phyloP scores from a whole-genome alignment of 2,329 filamentous ascomycete genomes.

The Ceratocystis alfenasii region DNA sequence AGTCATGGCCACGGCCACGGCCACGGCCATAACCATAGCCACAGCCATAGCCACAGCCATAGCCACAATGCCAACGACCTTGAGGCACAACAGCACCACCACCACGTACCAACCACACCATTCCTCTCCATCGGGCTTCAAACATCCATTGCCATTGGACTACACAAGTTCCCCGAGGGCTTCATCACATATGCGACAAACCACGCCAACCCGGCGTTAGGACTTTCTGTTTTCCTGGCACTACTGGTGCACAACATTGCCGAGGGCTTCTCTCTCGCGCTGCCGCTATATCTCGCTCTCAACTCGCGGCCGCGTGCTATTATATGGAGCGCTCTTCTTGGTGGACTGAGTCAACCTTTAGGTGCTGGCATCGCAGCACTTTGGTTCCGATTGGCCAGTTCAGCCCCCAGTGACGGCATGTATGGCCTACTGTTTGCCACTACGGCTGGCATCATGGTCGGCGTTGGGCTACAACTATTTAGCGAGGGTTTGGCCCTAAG shows the following conservation, averaged over 20 bases:
- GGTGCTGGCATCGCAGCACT: conserved; percentile 74
- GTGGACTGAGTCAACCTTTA: conserved; percentile 74
- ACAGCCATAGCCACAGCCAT: conserved; percentile 21
- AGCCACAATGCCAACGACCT: conserved; percentile 27
- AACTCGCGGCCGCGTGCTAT: conserved; percentile 71
- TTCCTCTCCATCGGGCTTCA: conserved; percentile 93
- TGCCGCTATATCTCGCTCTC: conserved; percentile 86
- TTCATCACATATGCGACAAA: conserved; percentile 94
- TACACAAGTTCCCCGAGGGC: conserved; percentile 87
- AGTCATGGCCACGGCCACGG: conserved; percentile 19
- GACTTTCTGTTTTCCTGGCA: conserved; percentile 85
- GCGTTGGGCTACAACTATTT: conserved; percentile 79
- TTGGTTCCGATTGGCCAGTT: conserved; percentile 62
- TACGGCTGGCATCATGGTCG: conserved; percentile 91
- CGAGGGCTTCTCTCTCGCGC: conserved; percentile 86
- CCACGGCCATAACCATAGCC: conserved; percentile 21
- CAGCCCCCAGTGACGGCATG: conserved; percentile 14
- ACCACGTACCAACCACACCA: conserved; percentile 88
- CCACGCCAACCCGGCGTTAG: conserved; percentile 79
- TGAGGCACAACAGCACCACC: conserved; percentile 56
- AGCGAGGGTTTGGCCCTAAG: conserved; percentile 74
- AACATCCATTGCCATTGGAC: conserved; percentile 83
- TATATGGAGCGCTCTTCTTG: conserved; percentile 68
- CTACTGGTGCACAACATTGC: conserved; percentile 97
- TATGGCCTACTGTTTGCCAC: conserved; percentile 78